phyloP scores from a whole-genome alignment of 768 basidiomycete species.

The Austroboletus eburneus region DNA sequence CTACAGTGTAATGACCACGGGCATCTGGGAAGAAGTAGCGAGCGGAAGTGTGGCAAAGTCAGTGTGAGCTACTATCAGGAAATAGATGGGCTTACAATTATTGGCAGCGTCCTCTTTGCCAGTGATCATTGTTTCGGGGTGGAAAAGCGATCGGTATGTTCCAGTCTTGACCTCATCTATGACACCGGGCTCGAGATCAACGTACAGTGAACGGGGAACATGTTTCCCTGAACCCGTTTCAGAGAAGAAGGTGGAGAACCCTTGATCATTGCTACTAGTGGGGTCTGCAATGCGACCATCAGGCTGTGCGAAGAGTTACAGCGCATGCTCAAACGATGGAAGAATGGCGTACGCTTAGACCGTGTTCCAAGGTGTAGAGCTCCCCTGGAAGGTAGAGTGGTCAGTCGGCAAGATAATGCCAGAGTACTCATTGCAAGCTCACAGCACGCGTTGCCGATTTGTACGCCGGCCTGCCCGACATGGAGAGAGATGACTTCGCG shows the following conservation, averaged over 20 bases:
- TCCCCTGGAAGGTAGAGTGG: constrained; percentile 59
- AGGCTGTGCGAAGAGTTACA: constrained; percentile 48
- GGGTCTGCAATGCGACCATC: constrained; percentile 82
- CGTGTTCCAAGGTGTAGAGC: constrained; percentile 97
- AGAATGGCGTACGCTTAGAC: constrained; percentile 70
- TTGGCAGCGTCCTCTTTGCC: constrained; percentile 99
- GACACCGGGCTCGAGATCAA: constrained; percentile 92
- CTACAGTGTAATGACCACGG: constrained; percentile 98
- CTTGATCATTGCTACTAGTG: constrained; percentile 55
- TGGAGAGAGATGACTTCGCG: constrained; percentile 95
- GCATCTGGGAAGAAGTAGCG: constrained; percentile 57
- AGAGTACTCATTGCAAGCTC: too few relatives aligned
- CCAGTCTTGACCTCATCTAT: constrained; percentile 95
- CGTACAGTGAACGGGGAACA: constrained; percentile 95
- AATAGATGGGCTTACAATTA: constrained; percentile 71
- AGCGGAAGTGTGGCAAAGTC: constrained; percentile 14
- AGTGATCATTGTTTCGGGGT: constrained; percentile 94
- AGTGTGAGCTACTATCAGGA: not conserved
- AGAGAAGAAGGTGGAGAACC: constrained; percentile 98
- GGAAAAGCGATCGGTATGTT: constrained; percentile 90
- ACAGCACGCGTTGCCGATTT: constrained; percentile 97
- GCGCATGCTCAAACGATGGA: constrained; percentile 6
- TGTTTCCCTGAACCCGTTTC: constrained; percentile 92
- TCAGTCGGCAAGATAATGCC: constrained; percentile 10
- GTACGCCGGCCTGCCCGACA: constrained; percentile 95